Base-by-base conservation (phyloP, 306 rosid genomes). In the Leucaena leucocephala region DNA sequence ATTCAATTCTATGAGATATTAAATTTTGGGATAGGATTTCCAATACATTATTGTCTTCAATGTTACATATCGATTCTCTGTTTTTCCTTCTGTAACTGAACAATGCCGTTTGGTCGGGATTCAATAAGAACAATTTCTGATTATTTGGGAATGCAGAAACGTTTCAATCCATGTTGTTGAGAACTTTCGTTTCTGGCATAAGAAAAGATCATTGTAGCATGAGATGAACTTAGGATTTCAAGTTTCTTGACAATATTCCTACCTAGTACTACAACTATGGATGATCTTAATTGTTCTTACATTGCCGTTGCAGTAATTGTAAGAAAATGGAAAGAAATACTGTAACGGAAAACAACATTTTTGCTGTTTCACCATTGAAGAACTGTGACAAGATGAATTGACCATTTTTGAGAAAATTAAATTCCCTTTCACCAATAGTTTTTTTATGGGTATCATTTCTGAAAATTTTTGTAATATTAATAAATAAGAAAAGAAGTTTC, bases 41-140 rank as follows among this genome's bases (percentile, higher is more conserved):
- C 68, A 21, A 21, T 43, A 62, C 8, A 67, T 77, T 3, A 38
- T 38, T 6, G 6, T 4, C 42, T 4, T 63, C 19, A 14, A 66
- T 40, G 12, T 14, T 68, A 64, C 54, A 27, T 21, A 50, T 78
- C 72, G 38, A 57, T 64, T 62, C 48, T 54, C 12, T 64, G 19
- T 1, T 42, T 75, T 45, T 76, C 55, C 66, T 27, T 63, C 55
- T n/a, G 45, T 8, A 35, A 16, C n/a, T 12, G 13, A 48, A 44
- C 42, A 84, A 48, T 74, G 66, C 45, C 46, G 79, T 48, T 55
- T 40, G 38, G 58, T 71, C 58, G 76, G 7, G 68, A 36, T 64
- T 64, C 45, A 58, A 38, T 38, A 38, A 1, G 42, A 38, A 38
- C 0, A 38, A 38, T 3, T 38, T 38, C 42, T 38, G 4, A 38